A percentile compares a stretch with the other conserved stretches of the same genome.
Conservation (phyloP, 148 eudicot genomes). For the Cornus suecica region DNA sequence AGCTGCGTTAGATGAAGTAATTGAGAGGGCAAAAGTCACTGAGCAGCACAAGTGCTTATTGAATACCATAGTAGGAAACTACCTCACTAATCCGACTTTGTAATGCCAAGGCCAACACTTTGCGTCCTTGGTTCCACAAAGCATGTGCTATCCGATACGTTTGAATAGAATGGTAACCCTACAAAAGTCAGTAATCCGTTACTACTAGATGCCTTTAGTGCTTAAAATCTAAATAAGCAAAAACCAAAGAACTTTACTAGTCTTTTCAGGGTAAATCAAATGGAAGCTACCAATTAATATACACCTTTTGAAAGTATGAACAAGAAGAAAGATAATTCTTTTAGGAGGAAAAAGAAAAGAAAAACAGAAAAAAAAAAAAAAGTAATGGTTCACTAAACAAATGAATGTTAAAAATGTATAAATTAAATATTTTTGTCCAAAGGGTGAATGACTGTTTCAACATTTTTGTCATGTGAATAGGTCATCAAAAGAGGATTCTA, state of each 20-base stretch:
- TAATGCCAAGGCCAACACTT: conserved; percentile 51
- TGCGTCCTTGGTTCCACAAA: conserved; percentile 59
- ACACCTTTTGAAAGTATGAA: background rate
- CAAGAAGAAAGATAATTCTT: no score
- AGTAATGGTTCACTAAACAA: background rate
- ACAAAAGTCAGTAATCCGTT: conserved; percentile 4
- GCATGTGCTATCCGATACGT: conserved; percentile 57
- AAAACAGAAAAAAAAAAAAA: no score
- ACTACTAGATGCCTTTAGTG: conserved; percentile 7
- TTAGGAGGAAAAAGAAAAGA: no score
- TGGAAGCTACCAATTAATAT: background rate
- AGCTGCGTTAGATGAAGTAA: conserved; percentile 4
- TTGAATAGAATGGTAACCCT: conserved; percentile 69
- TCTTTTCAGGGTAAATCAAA: background rate
- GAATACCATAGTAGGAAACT: background rate
- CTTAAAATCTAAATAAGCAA: background rate
- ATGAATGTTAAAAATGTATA: background rate
- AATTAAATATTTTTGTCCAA: background rate
- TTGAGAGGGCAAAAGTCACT: background rate
- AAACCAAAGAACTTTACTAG: background rate
- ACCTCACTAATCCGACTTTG: conserved; percentile 76
- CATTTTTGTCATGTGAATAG: background rate
- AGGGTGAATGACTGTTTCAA: background rate
- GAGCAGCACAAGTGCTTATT: background rate
- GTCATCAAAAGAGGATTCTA: background rate